A percentile compares a stretch with the other conserved stretches of the same genome.
These are phyloP conservation scores for Uronychia binucleata DNA, from an alignment of 73 alveolate genomes.

Conservation along the genomic window DNA sequence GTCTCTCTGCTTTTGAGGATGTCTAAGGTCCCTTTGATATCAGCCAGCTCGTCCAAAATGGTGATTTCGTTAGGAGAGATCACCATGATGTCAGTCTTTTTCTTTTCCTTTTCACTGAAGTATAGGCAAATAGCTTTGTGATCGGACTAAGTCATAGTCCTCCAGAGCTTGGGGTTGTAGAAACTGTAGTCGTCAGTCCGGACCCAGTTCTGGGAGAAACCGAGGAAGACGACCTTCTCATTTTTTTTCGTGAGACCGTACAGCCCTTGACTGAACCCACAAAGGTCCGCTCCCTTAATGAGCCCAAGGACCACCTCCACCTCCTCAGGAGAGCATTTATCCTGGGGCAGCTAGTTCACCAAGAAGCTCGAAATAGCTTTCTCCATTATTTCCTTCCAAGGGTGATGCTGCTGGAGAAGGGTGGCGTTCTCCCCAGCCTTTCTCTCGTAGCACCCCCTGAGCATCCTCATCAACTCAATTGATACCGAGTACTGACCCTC, in stretches of 20 bases:
- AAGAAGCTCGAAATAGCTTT: slow-evolving; percentile 5
- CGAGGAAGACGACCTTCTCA: neutral
- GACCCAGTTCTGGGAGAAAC: neutral
- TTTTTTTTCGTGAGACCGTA: neutral
- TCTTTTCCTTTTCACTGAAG: neutral
- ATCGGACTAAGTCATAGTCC: neutral
- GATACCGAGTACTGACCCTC: slow-evolving; percentile 55
- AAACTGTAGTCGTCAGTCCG: neutral
- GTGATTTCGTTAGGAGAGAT: neutral
- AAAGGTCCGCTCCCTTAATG: neutral
- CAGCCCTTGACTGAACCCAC: neutral
- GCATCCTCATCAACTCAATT: slow-evolving; percentile 33
- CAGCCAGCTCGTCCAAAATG: neutral
- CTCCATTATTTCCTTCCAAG: slow-evolving; percentile 32
- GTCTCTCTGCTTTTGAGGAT: too few relatives aligned
- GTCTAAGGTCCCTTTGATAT: neutral
- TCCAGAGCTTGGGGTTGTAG: neutral
- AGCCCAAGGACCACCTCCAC: slow-evolving; percentile 13
- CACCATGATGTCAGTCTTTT: neutral
- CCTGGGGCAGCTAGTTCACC: slow-evolving; percentile 12
- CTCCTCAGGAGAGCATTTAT: slow-evolving; percentile 27
- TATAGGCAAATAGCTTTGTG: neutral
- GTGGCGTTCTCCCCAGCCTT: neutral
- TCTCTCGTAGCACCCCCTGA: slow-evolving; percentile 30
- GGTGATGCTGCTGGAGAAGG: slow-evolving; percentile 14